Conservation (phyloP, 116 monocot genomes). For the Phalaenopsis hybrid region DNA sequence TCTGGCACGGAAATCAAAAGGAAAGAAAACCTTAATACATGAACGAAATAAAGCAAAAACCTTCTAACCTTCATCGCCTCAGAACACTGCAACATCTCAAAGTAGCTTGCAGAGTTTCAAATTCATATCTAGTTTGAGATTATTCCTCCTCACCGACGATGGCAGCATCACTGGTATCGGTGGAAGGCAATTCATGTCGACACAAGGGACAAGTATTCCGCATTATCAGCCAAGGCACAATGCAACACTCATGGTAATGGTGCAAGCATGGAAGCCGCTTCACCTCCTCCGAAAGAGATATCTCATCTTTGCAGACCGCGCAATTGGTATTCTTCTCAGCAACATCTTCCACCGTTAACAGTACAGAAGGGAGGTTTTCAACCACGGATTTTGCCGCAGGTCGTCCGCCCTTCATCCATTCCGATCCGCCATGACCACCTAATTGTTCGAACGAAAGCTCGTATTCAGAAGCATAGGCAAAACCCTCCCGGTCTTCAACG, state of each 20-base stretch:
- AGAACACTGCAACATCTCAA: not conserved
- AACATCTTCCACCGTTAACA: conserved; percentile 19
- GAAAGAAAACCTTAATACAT: too few relatives aligned
- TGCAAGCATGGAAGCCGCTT: conserved; percentile 36
- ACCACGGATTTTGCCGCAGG: conserved; percentile 31
- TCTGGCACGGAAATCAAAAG: not conserved
- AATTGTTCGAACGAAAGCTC: conserved; percentile 17
- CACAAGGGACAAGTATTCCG: conserved; percentile 41
- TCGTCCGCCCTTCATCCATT: conserved; percentile 12
- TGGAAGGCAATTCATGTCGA: conserved; percentile 30
- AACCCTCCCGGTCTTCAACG: conserved; percentile 21
- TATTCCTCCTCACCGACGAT: not conserved
- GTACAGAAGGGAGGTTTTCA: conserved; percentile 29
- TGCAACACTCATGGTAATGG: conserved; percentile 33
- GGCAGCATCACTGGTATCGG: conserved; percentile 5
- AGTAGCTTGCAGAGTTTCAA: conserved; percentile 17
- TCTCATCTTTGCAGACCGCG: conserved; percentile 39
- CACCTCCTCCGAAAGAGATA: conserved; percentile 18
- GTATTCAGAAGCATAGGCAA: conserved; percentile 16
- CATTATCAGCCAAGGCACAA: conserved; percentile 30
- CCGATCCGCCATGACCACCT: conserved; percentile 6
- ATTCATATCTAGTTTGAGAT: conserved; percentile 17
- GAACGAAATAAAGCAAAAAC: not conserved
- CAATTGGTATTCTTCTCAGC: conserved; percentile 10
- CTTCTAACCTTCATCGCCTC: not conserved